A percentile compares a stretch with the other conserved stretches of the same genome.
phyloP scores from a whole-genome alignment of 305 asterid species.

The Rubia tinctorum region DNA sequence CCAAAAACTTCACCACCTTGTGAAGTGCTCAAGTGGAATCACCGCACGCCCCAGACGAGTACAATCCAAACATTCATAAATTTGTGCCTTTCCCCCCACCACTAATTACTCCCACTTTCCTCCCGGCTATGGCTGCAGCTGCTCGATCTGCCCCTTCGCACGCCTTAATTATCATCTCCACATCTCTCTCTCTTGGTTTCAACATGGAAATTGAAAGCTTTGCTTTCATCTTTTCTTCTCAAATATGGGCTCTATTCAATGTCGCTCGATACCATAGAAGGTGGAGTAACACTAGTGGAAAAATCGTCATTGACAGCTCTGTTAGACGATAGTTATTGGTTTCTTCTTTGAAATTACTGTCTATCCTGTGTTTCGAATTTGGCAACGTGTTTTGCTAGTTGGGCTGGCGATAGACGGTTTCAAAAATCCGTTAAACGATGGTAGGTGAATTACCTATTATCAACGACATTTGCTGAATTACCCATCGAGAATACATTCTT shows the following conservation, averaged over 20 bases:
- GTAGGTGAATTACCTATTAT: too few relatives aligned
- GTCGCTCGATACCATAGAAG: not conserved
- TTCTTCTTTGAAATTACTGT: too few relatives aligned
- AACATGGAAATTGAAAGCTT: not conserved
- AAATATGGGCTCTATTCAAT: not conserved
- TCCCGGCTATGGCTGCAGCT: constrained; percentile 24
- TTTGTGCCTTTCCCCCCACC: not conserved
- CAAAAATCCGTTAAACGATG: too few relatives aligned
- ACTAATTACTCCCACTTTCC: constrained; percentile 19
- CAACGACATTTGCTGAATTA: too few relatives aligned
- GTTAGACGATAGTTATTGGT: too few relatives aligned
- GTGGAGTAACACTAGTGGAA: too few relatives aligned
- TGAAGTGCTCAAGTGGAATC: constrained; percentile 34
- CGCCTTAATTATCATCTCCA: constrained; percentile 22
- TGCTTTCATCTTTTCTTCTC: not conserved
- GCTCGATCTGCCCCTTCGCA: constrained; percentile 27
- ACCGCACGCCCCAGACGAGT: constrained; percentile 45
- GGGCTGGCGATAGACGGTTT: too few relatives aligned
- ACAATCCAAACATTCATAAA: not conserved
- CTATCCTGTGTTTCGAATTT: too few relatives aligned
- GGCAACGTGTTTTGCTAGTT: too few relatives aligned
- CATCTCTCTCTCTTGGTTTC: not conserved
- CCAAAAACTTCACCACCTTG: not conserved
- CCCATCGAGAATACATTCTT: too few relatives aligned
- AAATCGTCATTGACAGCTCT: too few relatives aligned